Base-by-base conservation (phyloP, 1,139 yeast genomes). In the Sugiyamaella grinbergsii region DNA sequence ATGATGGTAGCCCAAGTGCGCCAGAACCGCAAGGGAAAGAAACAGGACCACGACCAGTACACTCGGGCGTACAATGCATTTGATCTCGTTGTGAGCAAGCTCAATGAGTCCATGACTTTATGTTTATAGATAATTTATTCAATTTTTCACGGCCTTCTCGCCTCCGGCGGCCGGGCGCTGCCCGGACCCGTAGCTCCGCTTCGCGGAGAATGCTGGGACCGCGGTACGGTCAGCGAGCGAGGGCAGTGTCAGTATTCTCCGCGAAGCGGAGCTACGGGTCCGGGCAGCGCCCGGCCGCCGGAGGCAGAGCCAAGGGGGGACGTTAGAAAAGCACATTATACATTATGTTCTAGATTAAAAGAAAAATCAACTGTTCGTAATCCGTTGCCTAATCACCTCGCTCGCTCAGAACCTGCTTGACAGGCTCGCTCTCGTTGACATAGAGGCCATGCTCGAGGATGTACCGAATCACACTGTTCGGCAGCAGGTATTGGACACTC, bases 401-500 rank as follows among this genome's bases (percentile, higher is more conserved):
- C 50, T 69, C 70, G 48, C 62, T 61, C 81, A 89, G 77, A 11
- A 91, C 97, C 70, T 86, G 91, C 69, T 90, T 89, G 41, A 91
- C 97, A 1, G 98, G 97, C 69, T 91, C 98, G 13, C 88, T 80
- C 59, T 89, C 96, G 63, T 85, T 80, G 40, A 84, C 76, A 67
- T 93, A 93, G 49, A 93, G 76, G 31, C 85, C 83, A 66, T 93
- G 93, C 65, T 93, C 96, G 67, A 90, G 95, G 55, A 93, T 91
- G 65, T 93, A 93, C 60, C 98, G 77, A 53, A 94, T 93, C 43
- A 94, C 98, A 37, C 94, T 83, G 68, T 93, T 93, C 1, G 99
- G 99, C 58, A 93, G 74, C 57, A 93, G 74, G 65, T 93, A 93
- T 66, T 93, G 98, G 20, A 93, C 98, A 54, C 95, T 85, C 98